Conservation (phyloP, 805 yeast species). For the Metschnikowia corniflorae region DNA sequence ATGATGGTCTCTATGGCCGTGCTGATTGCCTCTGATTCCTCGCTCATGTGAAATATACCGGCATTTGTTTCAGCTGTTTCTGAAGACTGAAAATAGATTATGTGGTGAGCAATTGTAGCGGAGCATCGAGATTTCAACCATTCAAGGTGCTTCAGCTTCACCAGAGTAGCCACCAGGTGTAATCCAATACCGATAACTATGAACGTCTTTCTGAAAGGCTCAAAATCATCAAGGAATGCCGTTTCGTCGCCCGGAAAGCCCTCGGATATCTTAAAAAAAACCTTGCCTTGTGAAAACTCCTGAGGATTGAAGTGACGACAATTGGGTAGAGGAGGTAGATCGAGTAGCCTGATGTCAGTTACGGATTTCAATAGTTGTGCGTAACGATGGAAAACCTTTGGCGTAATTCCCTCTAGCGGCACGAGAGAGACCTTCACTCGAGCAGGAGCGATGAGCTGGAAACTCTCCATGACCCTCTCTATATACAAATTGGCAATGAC, state of each 20-base stretch:
- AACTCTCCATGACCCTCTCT: conserved; percentile 21
- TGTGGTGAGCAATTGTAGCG: conserved; percentile 50
- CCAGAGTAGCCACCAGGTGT: conserved; percentile 18
- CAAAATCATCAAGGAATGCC: conserved; percentile 76
- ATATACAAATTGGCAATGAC: no score
- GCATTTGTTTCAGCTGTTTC: neutral
- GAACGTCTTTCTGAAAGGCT: conserved; percentile 80
- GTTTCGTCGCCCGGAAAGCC: conserved; percentile 51
- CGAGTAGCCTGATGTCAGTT: conserved; percentile 67
- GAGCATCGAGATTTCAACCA: conserved; percentile 46
- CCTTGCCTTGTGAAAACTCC: conserved; percentile 73
- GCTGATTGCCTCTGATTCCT: conserved; percentile 24
- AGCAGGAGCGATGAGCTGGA: conserved; percentile 60
- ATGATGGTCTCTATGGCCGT: conserved; percentile 55
- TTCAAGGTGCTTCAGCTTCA: conserved; percentile 3
- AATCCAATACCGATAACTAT: conserved; percentile 48
- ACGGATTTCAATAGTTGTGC: conserved; percentile 43
- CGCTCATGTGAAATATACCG: conserved; percentile 23
- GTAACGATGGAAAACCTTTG: conserved; percentile 41
- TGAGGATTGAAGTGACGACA: conserved; percentile 70
- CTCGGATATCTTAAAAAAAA: conserved; percentile 55
- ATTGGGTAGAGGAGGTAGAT: conserved; percentile 59
- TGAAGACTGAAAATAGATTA: conserved; percentile 54
- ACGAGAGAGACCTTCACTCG: conserved; percentile 63
- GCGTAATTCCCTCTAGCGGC: conserved; percentile 54